Base-by-base conservation (phyloP, 768 basidiomycete genomes). In the Peribolospora kevripleyi region DNA sequence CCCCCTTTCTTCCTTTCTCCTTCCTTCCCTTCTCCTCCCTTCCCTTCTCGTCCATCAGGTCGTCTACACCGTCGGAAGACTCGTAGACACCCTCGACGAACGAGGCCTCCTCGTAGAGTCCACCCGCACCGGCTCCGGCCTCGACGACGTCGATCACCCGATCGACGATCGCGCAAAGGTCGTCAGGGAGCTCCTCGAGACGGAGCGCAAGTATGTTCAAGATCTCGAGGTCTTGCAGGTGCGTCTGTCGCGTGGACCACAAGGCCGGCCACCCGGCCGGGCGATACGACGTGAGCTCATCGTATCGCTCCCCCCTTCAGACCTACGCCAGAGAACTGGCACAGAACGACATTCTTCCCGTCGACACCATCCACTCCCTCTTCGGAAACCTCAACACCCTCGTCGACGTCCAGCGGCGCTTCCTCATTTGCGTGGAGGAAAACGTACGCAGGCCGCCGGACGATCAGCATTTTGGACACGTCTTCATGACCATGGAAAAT, bases 181-280 rank as follows among this genome's bases (percentile, higher is more conserved):
- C 48, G 75, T 88, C 56, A 76, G 77, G 64, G 93, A 98, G 69
- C 79, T 97, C 64, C 78, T 98, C 47, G 83, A 85, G 67, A 91
- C 85, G 2, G 93, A 98, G 68, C 80, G 91, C 59, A 93, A 91
- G 71, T 97, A 88, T 67, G 91, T 98, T 13, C 84, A 88, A 68
- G 91, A 97, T 70, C 72, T 98, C 57, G 93, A 98, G 68, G 79
- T 87, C 62, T 82, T 98, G 76, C 93, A 93, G 79, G 88, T 86
- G 60, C 61, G 79, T 65, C 7, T 52, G 51, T 13, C 57, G 25
- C 25, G 25, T 25, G 25, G 25, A 25, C 25, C 1, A 25, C 50
- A 2, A 2, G 13, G 36, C 10, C 37, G 10, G n/a, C n/a, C n/a
- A n/a, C n/a, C n/a, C n/a, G n/a, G n/a, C n/a, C n/a, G n/a, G n/a